Percentiles rank a stretch among this genome's conserved stretches.
Conservation (phyloP, 2,329 filamentous ascomycete genomes). For the Monilinia aucupariae region DNA sequence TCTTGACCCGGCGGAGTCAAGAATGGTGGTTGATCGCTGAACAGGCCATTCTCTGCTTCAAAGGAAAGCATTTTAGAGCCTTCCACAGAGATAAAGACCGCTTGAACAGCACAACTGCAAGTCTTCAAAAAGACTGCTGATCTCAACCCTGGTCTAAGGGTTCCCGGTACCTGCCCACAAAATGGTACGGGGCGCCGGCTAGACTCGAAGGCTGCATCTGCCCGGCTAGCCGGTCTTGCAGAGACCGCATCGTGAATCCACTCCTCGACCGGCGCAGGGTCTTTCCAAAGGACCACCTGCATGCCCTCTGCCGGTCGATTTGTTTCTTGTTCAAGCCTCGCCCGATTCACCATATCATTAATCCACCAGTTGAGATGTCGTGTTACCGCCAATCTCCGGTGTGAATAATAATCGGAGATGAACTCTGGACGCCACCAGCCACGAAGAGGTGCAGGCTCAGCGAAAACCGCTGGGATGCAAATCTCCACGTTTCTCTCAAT, state of each 20-base stretch:
- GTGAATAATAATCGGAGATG: not conserved
- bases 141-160: slow-evolving; percentile 8
- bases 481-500: not conserved
- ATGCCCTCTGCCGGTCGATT: not conserved
- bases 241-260: not conserved
- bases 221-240: not conserved
- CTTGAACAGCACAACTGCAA: not conserved
- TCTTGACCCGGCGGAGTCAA: not conserved
- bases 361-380: not conserved
- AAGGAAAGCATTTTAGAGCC: not conserved
- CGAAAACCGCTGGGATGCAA: not conserved
- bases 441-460: not conserved
- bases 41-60: not conserved
- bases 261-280: slow-evolving; percentile 1
- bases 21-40: not conserved
- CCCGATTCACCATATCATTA: not conserved
- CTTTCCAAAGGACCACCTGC: not conserved
- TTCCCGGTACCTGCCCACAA: slow-evolving; percentile 1
- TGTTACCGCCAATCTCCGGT: slow-evolving; percentile 3
- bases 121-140: not conserved
- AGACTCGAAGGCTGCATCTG: not conserved
- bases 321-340: not conserved
- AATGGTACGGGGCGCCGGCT: slow-evolving; percentile 1
- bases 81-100: slow-evolving; percentile 2
- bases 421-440: not conserved